Base-by-base conservation (phyloP, 2,329 filamentous ascomycete genomes). In the Sclerotiophoma versabilis region DNA sequence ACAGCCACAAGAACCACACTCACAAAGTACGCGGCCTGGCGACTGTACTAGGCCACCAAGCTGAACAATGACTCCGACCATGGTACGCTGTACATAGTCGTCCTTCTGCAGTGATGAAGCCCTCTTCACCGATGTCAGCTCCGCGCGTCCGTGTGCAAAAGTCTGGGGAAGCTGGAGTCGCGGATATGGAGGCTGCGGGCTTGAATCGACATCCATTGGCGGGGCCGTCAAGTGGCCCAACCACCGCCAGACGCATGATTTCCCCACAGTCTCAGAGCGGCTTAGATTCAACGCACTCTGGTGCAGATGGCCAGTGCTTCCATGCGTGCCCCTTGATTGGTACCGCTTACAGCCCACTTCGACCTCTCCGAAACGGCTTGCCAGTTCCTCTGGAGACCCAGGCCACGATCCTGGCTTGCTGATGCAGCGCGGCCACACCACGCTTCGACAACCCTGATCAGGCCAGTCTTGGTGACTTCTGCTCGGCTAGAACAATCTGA, bases 101-200 rank as follows among this genome's bases (percentile, higher is more conserved):
- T 43, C 5, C 33, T 32, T 20, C 36, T 58, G 53, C 46, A 44
- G 47, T 29, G 11, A 41, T 27, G 48, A 26, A 22, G 27, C 38
- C 25, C 10, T 41, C 44, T 52, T 58, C 42, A 59, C 62, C 60
- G 60, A 63, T 64, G 60, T 63, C 50, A 62, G 58, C 57, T 41
- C 41, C 37, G 38, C 27, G 50, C 57, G 58, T 52, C 49, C 48
- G 44, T 54, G 57, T 38, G 44, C 43, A 46, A 53, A 63, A 68
- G 64, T 56, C 64, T 66, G 64, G 65, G 64, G 64, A 64, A 68
- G 54, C 61, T 60, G 57, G 54, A 58, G 44, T 54, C 36, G 45
- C 37, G 39, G 46, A 56, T 47, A 59, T 55, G 29, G 49, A 62
- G 45, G 60, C 60, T 57, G 52, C 52, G 45, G 39, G 32, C 20